Evolutionary conservation across 2,329 filamentous ascomycete species (phyloP).

Genomic region (Cadophora malorum): DNA sequence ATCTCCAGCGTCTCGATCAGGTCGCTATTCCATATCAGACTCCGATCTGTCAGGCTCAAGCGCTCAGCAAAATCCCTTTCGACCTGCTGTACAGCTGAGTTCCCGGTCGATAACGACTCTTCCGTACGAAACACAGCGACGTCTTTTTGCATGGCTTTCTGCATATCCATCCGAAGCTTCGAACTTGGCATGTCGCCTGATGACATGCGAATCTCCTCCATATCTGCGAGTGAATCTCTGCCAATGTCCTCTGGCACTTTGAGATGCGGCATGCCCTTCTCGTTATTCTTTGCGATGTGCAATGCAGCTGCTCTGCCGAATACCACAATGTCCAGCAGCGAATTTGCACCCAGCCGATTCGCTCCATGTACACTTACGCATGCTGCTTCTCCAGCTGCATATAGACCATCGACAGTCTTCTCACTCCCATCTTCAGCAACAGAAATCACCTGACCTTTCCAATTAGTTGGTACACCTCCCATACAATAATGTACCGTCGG

Average conservation of each 20-base stretch:
- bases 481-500: constrained; percentile 60
- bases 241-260: constrained; percentile 71
- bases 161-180: constrained; percentile 48
- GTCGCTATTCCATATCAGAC: constrained; percentile 57
- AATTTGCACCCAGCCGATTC: constrained; percentile 56
- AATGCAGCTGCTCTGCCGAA: constrained; percentile 75
- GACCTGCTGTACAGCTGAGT: constrained; percentile 68
- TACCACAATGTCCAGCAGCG: constrained; percentile 56
- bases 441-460: constrained; percentile 54
- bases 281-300: constrained; percentile 76
- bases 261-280: constrained; percentile 63
- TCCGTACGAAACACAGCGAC: constrained; percentile 61
- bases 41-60: constrained; percentile 50
- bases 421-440: constrained; percentile 49
- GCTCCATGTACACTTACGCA: constrained; percentile 57
- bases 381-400: constrained; percentile 55
- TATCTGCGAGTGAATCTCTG: constrained; percentile 38
- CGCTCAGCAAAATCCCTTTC: constrained; percentile 46
- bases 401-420: constrained; percentile 52
- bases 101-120: constrained; percentile 83
- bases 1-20: constrained; percentile 55
- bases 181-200: constrained; percentile 45
- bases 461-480: constrained; percentile 58
- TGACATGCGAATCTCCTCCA: constrained; percentile 47
- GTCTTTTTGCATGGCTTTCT: constrained; percentile 54